Percentiles rank a stretch among this genome's conserved stretches.
phyloP scores from a whole-genome alignment of 1,284 basidiomycete species.

The Rhodotorula mucilaginosa region DNA sequence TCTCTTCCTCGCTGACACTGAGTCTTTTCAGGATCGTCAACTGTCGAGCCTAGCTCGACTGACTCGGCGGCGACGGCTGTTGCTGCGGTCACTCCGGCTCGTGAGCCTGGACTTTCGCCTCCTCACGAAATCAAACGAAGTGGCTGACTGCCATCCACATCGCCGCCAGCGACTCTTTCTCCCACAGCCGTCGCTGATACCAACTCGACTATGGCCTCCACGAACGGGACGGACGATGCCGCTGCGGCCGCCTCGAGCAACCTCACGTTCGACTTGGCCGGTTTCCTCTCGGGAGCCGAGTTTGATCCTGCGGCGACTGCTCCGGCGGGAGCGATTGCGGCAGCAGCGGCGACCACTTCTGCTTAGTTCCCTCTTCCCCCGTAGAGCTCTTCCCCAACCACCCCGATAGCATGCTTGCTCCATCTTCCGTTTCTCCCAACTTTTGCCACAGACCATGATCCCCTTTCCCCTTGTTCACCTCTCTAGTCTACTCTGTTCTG shows the following conservation, averaged over 20 bases:
- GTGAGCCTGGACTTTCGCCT: neutral
- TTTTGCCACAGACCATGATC: too few species aligned
- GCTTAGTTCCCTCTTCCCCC: too few species aligned
- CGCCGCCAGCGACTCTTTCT: neutral
- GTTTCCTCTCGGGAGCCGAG: neutral
- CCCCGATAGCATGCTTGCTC: too few species aligned
- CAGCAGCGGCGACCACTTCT: neutral
- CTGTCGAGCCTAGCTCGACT: neutral
- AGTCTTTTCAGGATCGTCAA: neutral
- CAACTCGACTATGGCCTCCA: neutral
- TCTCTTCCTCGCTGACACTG: neutral
- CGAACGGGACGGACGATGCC: neutral
- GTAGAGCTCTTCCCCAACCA: too few species aligned
- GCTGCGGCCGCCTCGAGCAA: neutral
- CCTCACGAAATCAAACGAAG: too few species aligned
- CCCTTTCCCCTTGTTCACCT: too few species aligned
- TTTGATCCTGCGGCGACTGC: neutral
- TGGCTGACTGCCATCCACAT: neutral
- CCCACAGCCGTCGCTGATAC: too few species aligned
- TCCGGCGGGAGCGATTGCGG: neutral
- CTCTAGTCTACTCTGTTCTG: too few species aligned
- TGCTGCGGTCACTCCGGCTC: neutral
- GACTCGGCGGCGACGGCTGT: neutral
- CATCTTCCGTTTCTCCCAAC: too few species aligned
- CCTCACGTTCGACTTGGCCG: neutral